Conservation (phyloP, 83 land plant genomes). For the Larix sibirica region DNA sequence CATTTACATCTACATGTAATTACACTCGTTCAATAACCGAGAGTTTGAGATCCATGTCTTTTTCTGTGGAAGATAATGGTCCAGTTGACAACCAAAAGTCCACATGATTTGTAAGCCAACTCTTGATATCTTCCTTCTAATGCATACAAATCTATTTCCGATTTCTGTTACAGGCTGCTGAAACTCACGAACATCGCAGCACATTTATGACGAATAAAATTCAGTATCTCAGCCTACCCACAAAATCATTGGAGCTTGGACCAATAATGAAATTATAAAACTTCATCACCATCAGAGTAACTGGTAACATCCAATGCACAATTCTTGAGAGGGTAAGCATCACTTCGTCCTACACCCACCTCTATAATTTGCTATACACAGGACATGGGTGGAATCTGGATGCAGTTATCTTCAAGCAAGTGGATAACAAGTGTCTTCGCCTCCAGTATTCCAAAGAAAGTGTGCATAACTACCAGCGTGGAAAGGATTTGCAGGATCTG, state of each 20-base stretch:
- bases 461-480: conserved; percentile 79
- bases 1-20: conserved; percentile 13
- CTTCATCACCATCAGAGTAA: not conserved
- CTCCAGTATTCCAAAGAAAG: conserved; percentile 90
- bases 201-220: not conserved
- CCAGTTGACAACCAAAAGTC: not conserved
- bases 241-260: conserved; percentile 9
- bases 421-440: conserved; percentile 73
- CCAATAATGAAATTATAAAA: not conserved
- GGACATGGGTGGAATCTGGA: too few relatives aligned
- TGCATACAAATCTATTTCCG: not conserved
- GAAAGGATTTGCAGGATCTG: conserved; percentile 69
- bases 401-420: conserved; percentile 16
- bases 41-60: conserved; percentile 6
- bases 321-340: not conserved
- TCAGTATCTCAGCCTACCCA: conserved; percentile 5
- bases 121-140: conserved; percentile 7
- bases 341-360: conserved; percentile 1
- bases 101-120: not conserved
- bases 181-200: not conserved
- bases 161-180: not conserved
- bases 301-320: conserved; percentile 2
- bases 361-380: not conserved
- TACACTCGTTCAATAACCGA: conserved; percentile 12
- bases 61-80: not conserved